Conservation (phyloP, 441 rosid species). For the Pelargonium fulgidum region DNA sequence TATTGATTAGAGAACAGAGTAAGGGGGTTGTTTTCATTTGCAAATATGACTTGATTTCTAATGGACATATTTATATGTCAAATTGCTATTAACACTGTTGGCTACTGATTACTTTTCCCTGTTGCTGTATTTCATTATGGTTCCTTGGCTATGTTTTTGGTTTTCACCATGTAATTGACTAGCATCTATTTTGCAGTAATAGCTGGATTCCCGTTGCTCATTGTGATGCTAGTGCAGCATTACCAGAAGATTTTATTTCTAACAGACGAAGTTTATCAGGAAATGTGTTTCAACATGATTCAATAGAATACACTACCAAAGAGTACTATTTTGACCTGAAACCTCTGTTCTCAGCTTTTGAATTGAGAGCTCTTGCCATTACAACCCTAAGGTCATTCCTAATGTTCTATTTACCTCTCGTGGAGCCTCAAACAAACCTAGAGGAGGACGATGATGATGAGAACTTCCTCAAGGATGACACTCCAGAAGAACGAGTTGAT, state of each 20-base stretch:
- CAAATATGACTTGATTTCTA: not conserved
- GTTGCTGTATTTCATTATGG: not conserved
- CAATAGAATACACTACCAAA: conserved; percentile 47
- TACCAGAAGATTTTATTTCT: conserved; percentile 51
- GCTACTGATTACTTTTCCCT: not conserved
- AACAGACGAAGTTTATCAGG: conserved; percentile 36
- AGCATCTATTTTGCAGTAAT: conserved; percentile 33
- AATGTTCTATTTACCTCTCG: conserved; percentile 71
- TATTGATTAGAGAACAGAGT: not conserved
- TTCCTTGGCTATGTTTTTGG: not conserved
- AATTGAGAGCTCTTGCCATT: conserved; percentile 62
- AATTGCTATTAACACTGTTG: not conserved
- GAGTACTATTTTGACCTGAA: conserved; percentile 64
- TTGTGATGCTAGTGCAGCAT: conserved; percentile 73
- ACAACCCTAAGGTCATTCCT: conserved; percentile 78
- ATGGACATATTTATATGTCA: not conserved
- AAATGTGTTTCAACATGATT: conserved; percentile 35
- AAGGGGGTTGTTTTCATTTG: not conserved
- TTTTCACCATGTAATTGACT: conserved; percentile 9
- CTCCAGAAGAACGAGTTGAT: conserved; percentile 47
- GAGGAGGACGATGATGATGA: conserved; percentile 63
- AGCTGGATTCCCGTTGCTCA: conserved; percentile 58
- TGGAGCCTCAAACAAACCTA: conserved; percentile 52
- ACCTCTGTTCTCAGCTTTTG: conserved; percentile 80
- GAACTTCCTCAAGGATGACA: conserved; percentile 39